Evolutionary conservation across 441 rosid species (phyloP), one percentile per base, ranked within the genome.

Genomic region (Aquilaria agallochum): DNA sequence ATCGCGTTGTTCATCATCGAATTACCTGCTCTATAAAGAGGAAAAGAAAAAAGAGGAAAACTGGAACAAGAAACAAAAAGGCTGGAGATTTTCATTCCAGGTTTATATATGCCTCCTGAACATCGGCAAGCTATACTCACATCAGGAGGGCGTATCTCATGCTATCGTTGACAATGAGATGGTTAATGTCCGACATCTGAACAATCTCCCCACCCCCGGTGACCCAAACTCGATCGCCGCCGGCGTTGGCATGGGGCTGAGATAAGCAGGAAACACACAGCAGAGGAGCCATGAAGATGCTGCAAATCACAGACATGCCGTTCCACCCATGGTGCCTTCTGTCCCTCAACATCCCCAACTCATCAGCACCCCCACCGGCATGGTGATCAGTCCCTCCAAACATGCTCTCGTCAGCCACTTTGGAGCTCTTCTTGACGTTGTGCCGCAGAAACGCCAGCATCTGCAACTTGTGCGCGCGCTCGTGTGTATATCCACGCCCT

Each of bases 131-230:
- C 27, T 20, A 20, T 20, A 20, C 27, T 20, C 27, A 92, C 92
- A 92, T 86, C 73, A 92, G 80, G 81, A 92, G 86, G 53, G 98
- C 92, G 58, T 92, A 89, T 45, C 96, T 89, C 95, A 92, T 79
- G 81, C 98, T 83, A 66, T 92, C 98, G 71, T 80, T 86, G 13
- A 89, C 90, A 89, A 92, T 86, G 48, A 88, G 83, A 75, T 92
- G 95, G 61, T 89, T 92, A 77, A 89, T 82, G 70, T 92, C 98
- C 0, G 96, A 80, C 7, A 76, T 64, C 3, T 76, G 86, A 3
- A 83, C 72, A 14, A 84, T 80, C 59, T 92, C 92, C 5, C 42
- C 42, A 5, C 27, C 27, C 5, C 82, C 88, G 0, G 98, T 82
- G 50, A 76, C 81, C 96, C 98, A 93, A 44, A 80, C 72, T 2